Evolutionary conservation across 257 asterid genomes (phyloP).

Genomic region (Solanum commersonii): DNA sequence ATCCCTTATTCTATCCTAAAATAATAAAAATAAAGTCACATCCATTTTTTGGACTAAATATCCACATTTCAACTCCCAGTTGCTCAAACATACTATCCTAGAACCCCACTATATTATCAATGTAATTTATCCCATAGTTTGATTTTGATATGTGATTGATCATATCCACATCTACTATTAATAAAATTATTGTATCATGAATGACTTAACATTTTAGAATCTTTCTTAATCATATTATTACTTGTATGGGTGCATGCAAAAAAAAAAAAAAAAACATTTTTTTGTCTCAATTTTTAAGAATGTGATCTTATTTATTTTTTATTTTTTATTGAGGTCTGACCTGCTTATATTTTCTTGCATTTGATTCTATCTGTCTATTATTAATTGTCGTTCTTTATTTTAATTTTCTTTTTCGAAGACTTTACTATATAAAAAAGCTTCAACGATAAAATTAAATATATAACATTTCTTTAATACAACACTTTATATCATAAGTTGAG

Average conservation of each 20-base stretch:
- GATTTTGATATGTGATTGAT: not conserved
- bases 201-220: not conserved
- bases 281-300: no score
- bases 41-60: not conserved
- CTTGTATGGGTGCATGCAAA: not conserved
- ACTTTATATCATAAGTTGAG: no score
- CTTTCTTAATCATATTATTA: not conserved
- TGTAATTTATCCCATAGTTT: not conserved
- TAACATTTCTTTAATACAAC: no score
- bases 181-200: not conserved
- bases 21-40: not conserved
- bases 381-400: no score
- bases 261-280: no score
- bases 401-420: no score
- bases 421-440: no score
- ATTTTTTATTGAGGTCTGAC: no score
- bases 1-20: not conserved
- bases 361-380: no score
- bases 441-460: no score
- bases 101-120: not conserved
- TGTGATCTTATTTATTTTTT: no score
- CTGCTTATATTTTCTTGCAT: no score
- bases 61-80: not conserved
- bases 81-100: not conserved
- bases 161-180: not conserved